Evolutionary conservation across 2,329 filamentous ascomycete species (phyloP), one percentile per base, ranked within the genome.

Genomic region (Phialophora macrospora): DNA sequence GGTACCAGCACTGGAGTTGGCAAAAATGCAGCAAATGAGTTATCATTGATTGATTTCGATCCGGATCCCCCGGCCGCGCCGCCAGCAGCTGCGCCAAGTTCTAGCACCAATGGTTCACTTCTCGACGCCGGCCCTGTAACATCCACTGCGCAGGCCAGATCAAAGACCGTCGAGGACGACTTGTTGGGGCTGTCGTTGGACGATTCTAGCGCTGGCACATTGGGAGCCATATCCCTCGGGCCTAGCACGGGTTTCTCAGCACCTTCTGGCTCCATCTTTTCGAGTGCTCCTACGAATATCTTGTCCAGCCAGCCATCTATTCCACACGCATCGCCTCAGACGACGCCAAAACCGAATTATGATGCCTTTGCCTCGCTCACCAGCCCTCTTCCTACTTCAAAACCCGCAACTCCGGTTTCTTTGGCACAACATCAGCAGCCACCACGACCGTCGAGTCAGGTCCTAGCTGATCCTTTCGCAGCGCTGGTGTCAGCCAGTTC

Each of bases 41-140:
- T 97, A 24, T 98, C 95, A 4, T 80, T 99, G 69, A 99, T 99
- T 74, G 95, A 99, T 75, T 93, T 99, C 73, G 83, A 87, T 64
- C 84, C 87, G 17, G 87, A 88, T 46, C 80, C 84, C 48, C 22
- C 65, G 20, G 48, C 41, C 48, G 60, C 22, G n/a, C 38, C 55
- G n/a, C 24, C 55, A 28, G 26, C 61, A 32, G 34, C 55, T 56
- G 44, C 55, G 7, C 82, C 81, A 63, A 67, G 74, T 30, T 70
- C 75, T 51, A 66, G 74, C 56, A 74, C 77, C 64, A 77, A 80
- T 74, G 72, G 77, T 63, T 70, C 69, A 8, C 64, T 72, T 17
- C 62, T 72, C 20, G 75, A 77, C 62, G 81, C 82, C 28, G 77
- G 80, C 12, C 73, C 77, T 28, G 79, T 81, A 34, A 76, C 81